Evolutionary conservation across 2,329 filamentous ascomycete species (phyloP), one percentile per base, ranked within the genome.

Genomic region (Sporothrix inflata): DNA sequence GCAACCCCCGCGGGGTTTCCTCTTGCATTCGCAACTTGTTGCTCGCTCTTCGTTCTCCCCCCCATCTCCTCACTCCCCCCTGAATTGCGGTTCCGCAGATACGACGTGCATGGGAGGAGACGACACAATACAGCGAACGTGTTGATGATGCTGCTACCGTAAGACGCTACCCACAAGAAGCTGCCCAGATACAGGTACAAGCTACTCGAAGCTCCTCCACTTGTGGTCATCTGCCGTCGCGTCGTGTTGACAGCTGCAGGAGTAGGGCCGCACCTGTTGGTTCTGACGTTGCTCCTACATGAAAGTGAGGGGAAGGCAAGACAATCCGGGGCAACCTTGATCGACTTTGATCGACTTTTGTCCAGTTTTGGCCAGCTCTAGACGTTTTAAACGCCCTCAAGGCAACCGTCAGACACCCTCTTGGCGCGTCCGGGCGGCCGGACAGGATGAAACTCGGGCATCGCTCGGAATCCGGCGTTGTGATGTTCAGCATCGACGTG

Each of bases 401-500:
- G 30, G 30, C 30, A 60, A 27, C 55, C n/a, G 21, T 8, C 34
- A 30, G 27, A n/a, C 27, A 57, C 14, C 16, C 19, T 34, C 55
- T 61, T 61, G 55, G 55, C 55, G 30, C 55, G 30, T 61, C 55
- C 55, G 55, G 55, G 55, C 55, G 55, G 30, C 55, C 34, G 38
- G 60, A 63, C 61, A 49, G 61, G 61, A n/a, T 30, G 40, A 66
- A 66, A 30, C 40, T 66, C 61, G 61, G 61, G 38, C 61, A 47
- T 66, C 21, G 42, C 40, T 66, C 61, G 61, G 61, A 4, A 45
- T 66, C 61, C 61, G 61, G 61, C n/a, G 60, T 65, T 65, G 38
- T 4, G 12, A 65, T 16, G 12, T 12, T 12, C 12, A 30, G 34
- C 38, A 19, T 24, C 21, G 60, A 42, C 40, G 40, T 42, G 30